phyloP scores from a whole-genome alignment of 2,329 filamentous ascomycete genomes.

The Ophiostoma triangulosporum region DNA sequence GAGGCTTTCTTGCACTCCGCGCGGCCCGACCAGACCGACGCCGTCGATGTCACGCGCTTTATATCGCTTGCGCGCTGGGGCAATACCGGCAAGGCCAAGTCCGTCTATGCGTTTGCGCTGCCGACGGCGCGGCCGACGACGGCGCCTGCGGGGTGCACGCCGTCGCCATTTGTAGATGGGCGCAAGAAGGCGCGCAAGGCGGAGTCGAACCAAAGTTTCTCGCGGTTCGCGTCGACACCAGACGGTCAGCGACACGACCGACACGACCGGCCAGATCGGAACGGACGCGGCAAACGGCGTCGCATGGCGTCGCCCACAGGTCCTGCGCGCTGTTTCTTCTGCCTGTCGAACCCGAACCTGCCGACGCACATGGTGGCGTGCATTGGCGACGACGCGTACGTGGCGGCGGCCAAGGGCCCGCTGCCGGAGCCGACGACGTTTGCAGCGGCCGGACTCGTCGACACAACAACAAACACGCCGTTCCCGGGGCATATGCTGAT shows the following conservation, averaged over 20 bases:
- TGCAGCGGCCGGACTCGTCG: constrained; percentile 39
- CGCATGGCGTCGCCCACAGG: constrained; percentile 40
- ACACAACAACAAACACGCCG: constrained; percentile 12
- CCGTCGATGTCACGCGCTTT: constrained; percentile 63
- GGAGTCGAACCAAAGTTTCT: constrained; percentile 28
- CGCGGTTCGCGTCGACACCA: constrained; percentile 33
- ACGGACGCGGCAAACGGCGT: constrained; percentile 29
- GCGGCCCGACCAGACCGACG: constrained; percentile 25
- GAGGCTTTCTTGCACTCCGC: constrained; percentile 74
- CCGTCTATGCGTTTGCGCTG: constrained; percentile 65
- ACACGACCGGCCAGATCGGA: constrained; percentile 9
- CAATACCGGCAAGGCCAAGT: constrained; percentile 65
- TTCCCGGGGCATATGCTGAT: constrained; percentile 85
- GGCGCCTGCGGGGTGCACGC: constrained; percentile 58
- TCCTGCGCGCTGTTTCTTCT: constrained; percentile 86
- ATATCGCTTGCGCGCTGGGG: constrained; percentile 73
- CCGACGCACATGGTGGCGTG: constrained; percentile 80
- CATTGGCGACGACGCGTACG: constrained; percentile 74
- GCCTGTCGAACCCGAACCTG: constrained; percentile 72
- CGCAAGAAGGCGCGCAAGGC: constrained; percentile 15
- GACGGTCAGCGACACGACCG: constrained; percentile 30
- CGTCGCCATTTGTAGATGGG: constrained; percentile 50
- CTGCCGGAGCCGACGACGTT: constrained; percentile 62
- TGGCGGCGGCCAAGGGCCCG: constrained; percentile 87
- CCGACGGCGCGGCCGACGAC: constrained; percentile 47